phyloP scores from a whole-genome alignment of 1,139 yeast genomes.

The Pichia sp. region DNA sequence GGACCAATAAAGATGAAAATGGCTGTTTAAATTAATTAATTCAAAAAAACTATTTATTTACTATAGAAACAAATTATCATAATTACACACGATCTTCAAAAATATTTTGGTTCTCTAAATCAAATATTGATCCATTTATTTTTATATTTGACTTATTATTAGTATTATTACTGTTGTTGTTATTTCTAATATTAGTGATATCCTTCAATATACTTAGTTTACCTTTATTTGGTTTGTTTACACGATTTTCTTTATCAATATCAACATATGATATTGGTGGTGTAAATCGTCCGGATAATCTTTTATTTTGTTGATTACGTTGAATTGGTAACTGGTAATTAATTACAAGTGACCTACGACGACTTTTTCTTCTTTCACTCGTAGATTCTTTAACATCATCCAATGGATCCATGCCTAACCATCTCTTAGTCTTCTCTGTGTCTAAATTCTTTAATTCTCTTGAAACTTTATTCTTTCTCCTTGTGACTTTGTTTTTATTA shows the following conservation, averaged over 20 bases:
- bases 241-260: constrained; percentile 12
- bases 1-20: constrained; percentile 81
- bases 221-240: constrained; percentile 3
- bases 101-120: constrained; percentile 10
- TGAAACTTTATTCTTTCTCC: constrained; percentile 12
- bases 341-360: constrained; percentile 48
- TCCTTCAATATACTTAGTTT: not conserved
- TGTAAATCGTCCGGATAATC: constrained; percentile 54
- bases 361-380: constrained; percentile 12
- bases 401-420: constrained; percentile 15
- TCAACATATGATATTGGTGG: constrained; percentile 38
- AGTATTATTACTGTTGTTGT: not conserved
- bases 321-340: constrained; percentile 67
- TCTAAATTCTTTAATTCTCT: constrained; percentile 33
- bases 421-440: constrained; percentile 17
- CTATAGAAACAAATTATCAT: not conserved
- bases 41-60: not conserved
- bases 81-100: constrained; percentile 5
- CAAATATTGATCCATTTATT: constrained; percentile 8
- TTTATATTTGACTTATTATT: not conserved
- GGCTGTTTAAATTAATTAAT: constrained; percentile 43
- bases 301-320: constrained; percentile 55
- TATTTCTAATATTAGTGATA: constrained; percentile 3
- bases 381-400: constrained; percentile 11
- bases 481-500: constrained; percentile 13